Conservation (phyloP, 2,329 filamentous ascomycete species). For the Pestalotiopsis fici region DNA sequence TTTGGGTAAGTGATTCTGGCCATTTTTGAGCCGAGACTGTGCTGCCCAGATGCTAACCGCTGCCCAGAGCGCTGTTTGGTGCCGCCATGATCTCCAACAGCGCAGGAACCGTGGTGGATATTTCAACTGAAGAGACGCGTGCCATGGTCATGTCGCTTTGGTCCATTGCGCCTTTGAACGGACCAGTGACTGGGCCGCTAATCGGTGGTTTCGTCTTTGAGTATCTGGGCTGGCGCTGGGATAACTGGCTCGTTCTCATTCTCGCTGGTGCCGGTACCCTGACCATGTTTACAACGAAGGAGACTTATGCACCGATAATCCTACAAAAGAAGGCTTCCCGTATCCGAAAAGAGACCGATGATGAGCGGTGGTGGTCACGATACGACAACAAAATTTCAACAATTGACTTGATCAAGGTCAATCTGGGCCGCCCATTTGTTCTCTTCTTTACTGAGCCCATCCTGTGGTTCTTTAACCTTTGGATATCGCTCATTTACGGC, state of each 20-base stretch:
- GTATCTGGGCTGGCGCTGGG: slow-evolving; percentile 85
- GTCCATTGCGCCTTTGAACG: slow-evolving; percentile 83
- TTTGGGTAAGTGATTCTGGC: slow-evolving; percentile 56
- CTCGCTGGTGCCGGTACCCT: slow-evolving; percentile 63
- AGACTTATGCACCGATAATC: slow-evolving; percentile 76
- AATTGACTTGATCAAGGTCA: slow-evolving; percentile 69
- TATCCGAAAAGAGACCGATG: slow-evolving; percentile 67
- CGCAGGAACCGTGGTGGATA: slow-evolving; percentile 81
- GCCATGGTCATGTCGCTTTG: slow-evolving; percentile 84
- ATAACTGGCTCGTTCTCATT: slow-evolving; percentile 79
- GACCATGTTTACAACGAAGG: slow-evolving; percentile 62
- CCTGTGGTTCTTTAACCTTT: slow-evolving; percentile 66
- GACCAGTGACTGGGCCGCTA: slow-evolving; percentile 57
- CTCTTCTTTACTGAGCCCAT: slow-evolving; percentile 84
- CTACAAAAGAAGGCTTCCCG: slow-evolving; percentile 66
- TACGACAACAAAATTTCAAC: slow-evolving; percentile 74
- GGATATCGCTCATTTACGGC: slow-evolving; percentile 82
- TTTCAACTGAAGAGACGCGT: slow-evolving; percentile 77
- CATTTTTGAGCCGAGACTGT: neutral
- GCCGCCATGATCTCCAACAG: slow-evolving; percentile 82
- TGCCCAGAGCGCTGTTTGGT: slow-evolving; percentile 62
- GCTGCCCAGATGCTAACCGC: slow-evolving; percentile 23
- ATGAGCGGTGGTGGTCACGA: slow-evolving; percentile 74
- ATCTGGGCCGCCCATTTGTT: slow-evolving; percentile 75
- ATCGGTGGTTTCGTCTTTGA: slow-evolving; percentile 81